Conservation (phyloP, 1,284 basidiomycete species). For the Veloboletus limbatus region DNA sequence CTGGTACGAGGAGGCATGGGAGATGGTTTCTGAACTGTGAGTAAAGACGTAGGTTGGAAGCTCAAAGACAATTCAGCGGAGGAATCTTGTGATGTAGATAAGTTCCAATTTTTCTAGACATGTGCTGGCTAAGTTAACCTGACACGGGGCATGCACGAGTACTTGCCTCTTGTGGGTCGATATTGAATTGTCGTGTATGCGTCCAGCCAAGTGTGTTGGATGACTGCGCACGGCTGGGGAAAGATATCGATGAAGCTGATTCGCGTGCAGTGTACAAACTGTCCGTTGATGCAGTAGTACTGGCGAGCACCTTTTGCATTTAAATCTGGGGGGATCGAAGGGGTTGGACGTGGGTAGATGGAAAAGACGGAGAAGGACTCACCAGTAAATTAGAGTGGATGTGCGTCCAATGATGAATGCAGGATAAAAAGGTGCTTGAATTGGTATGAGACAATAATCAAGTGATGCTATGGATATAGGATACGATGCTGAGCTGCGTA, state of each 20-base stretch:
- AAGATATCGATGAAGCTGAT: conserved; percentile 35
- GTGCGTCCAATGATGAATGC: conserved; percentile 45
- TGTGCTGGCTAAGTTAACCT: conserved; percentile 18
- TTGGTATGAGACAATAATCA: conserved; percentile 49
- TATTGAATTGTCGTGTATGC: conserved; percentile 26
- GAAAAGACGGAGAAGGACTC: conserved; percentile 31
- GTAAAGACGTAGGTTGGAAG: conserved; percentile 31
- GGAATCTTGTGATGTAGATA: conserved; percentile 35
- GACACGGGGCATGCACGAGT: conserved; percentile 25
- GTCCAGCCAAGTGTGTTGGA: conserved; percentile 30
- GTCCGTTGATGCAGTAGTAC: conserved; percentile 36
- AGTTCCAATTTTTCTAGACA: conserved; percentile 44
- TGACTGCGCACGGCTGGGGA: conserved; percentile 30
- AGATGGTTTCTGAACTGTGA: conserved; percentile 36
- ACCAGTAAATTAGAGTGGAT: conserved; percentile 63
- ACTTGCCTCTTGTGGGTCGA: conserved; percentile 30
- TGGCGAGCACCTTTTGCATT: conserved; percentile 37
- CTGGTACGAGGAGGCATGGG: conserved; percentile 49
- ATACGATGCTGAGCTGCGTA: conserved; percentile 41
- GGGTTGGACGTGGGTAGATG: conserved; percentile 20
- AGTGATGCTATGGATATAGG: conserved; percentile 42
- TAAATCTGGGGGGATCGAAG: conserved; percentile 33
- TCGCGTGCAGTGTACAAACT: conserved; percentile 37
- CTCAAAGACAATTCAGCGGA: conserved; percentile 30
- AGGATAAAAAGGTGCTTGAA: conserved; percentile 45